Conservation (phyloP, 371 early-diverging fungal genomes). For the Batrachochytrium dendrobatidis region DNA sequence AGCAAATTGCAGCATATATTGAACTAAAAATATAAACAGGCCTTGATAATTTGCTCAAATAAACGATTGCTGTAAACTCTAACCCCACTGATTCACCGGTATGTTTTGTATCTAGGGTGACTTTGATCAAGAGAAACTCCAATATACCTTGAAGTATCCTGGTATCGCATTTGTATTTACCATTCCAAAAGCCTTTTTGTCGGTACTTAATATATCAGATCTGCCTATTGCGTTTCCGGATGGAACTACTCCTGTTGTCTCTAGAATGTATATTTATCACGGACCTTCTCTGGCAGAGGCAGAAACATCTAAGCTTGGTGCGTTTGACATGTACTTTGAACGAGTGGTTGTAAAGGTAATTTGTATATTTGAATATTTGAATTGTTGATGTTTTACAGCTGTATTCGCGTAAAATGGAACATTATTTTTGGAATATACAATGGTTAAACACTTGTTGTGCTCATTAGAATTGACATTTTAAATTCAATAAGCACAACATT, state of each 20-base stretch:
- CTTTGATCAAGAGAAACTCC: conserved; percentile 37
- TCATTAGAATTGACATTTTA: too few relatives aligned
- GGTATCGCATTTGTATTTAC: conserved; percentile 68
- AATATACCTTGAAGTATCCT: conserved; percentile 18
- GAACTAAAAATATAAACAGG: too few relatives aligned
- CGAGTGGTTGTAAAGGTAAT: conserved; percentile 4
- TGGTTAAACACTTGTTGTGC: too few relatives aligned
- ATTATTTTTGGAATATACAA: too few relatives aligned
- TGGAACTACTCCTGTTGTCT: conserved; percentile 66
- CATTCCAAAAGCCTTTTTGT: conserved; percentile 52
- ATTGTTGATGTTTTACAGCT: neutral
- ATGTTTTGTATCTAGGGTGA: conserved; percentile 64
- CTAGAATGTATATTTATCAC: conserved; percentile 51
- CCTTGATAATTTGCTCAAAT: too few relatives aligned
- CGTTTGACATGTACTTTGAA: conserved; percentile 11
- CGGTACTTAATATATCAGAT: conserved; percentile 37
- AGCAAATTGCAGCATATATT: too few relatives aligned
- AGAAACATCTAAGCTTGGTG: conserved; percentile 24
- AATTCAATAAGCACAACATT: too few relatives aligned
- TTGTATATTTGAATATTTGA: neutral
- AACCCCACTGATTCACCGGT: too few relatives aligned
- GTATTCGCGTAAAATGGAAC: too few relatives aligned
- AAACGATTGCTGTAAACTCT: too few relatives aligned
- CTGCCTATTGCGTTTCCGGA: conserved; percentile 66
- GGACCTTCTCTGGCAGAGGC: conserved; percentile 46